These are phyloP conservation scores for Collybia mongolica DNA, from an alignment of 768 basidiomycete species.

Conservation along the genomic window DNA sequence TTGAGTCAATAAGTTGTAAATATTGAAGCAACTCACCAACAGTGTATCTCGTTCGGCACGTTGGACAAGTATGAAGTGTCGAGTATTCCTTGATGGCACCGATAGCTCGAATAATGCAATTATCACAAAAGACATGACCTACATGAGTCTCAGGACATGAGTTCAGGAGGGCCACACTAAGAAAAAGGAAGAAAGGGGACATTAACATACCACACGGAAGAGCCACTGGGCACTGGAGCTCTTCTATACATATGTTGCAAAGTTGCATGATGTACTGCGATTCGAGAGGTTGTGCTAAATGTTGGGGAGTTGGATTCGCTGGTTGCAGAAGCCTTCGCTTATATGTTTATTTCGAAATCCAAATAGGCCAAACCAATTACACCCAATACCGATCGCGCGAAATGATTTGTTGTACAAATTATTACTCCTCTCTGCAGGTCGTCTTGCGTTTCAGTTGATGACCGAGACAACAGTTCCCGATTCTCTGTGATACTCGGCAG, in stretches of 20 bases:
- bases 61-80: constrained; percentile 53
- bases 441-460: not conserved
- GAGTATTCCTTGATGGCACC: constrained; percentile 45
- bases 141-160: not conserved
- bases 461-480: not conserved
- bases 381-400: constrained; percentile 3
- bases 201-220: constrained; percentile 59
- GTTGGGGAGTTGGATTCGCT: no score
- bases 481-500: not conserved
- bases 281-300: not conserved
- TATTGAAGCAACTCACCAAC: constrained; percentile 40
- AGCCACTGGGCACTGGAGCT: constrained; percentile 51
- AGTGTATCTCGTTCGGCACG: constrained; percentile 53
- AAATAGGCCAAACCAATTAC: not conserved
- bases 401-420: not conserved
- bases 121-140: constrained; percentile 69
- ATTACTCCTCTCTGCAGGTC: not conserved
- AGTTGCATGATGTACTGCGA: constrained; percentile 34
- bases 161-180: constrained; percentile 2
- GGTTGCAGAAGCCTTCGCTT: not conserved
- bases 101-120: constrained; percentile 53
- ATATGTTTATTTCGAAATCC: constrained; percentile 6
- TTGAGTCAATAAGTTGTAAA: not conserved
- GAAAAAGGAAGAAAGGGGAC: not conserved
- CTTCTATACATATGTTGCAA: constrained; percentile 63